Conservation (phyloP, 2,329 filamentous ascomycete genomes). For the Magnaporthiopsis incrustans region DNA sequence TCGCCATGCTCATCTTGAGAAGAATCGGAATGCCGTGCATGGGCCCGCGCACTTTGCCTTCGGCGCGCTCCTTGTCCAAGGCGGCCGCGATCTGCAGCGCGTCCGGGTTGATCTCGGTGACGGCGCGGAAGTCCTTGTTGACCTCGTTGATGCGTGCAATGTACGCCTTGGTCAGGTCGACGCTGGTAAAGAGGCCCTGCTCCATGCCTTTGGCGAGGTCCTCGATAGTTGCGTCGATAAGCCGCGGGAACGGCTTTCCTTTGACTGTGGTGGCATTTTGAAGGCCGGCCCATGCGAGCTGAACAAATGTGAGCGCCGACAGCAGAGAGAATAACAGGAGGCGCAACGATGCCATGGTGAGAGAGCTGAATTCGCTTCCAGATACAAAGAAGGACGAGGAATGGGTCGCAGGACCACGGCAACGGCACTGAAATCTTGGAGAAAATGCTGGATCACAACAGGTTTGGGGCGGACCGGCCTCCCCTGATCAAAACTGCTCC, state of each 20-base stretch:
- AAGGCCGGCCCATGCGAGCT: conserved; percentile 2
- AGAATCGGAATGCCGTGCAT: conserved; percentile 58
- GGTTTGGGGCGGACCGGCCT: too few relatives aligned
- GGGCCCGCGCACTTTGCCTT: conserved; percentile 27
- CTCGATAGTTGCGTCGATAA: conserved; percentile 25
- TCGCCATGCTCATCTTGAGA: conserved; percentile 61
- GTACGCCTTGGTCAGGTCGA: conserved; percentile 26
- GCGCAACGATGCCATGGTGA: background rate
- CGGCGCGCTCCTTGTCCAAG: conserved; percentile 23
- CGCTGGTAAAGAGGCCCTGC: conserved; percentile 24
- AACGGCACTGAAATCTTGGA: too few relatives aligned
- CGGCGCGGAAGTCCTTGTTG: conserved; percentile 23
- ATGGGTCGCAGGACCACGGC: too few relatives aligned
- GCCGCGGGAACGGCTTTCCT: conserved; percentile 21
- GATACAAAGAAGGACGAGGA: too few relatives aligned
- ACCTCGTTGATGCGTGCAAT: conserved; percentile 24
- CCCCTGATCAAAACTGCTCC: too few relatives aligned
- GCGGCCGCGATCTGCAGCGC: conserved; percentile 28
- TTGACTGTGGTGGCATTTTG: conserved; percentile 2
- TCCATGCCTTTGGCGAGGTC: conserved; percentile 25
- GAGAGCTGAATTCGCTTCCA: too few relatives aligned
- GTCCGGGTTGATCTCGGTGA: conserved; percentile 29
- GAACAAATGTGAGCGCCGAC: background rate
- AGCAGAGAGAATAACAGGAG: background rate
- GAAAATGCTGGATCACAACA: too few relatives aligned